Evolutionary conservation across 495 filamentous ascomycete genomes (phyloP), one percentile per base, ranked within the genome.

Genomic region (Filosporella fistucella): DNA sequence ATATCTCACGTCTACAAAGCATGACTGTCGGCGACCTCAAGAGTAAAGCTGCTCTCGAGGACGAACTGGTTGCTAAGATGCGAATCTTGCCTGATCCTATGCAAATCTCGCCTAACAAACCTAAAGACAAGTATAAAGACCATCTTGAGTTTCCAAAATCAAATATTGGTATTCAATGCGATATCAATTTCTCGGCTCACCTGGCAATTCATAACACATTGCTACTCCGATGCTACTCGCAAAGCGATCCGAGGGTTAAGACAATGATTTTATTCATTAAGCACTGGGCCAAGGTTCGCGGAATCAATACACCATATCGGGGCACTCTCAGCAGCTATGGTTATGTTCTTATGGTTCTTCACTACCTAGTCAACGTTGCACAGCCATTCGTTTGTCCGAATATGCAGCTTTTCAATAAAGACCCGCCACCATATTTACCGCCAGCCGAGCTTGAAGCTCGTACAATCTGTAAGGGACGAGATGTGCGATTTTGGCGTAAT

Each of bases 301-400:
- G 76, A 46, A 91, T 94, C 64, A 93, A 93, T 64, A 77, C 73
- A 43, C 77, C 85, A n/a, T 93, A 89, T 59, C 77, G 78, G 32
- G 88, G 88, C 41, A 91, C 86, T 0, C 71, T 94, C 26, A 87
- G 83, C 56, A 88, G 84, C 44, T 94, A 94, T 60, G 88, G 88
- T 37, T 94, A 89, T 63, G 86, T 89, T n/a, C 69, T 94, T 6
- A 91, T 94, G 86, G 82, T 88, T n/a, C 67, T 94, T n/a, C 88
- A 94, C 60, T 93, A 89, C 54, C 80, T 94, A 24, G 72, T 88
- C 51, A 91, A 94, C 55, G 59, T 93, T 43, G 85, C 77, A 12
- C 64, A 76, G 26, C 88, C 89, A 3, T 85, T 87, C 29, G 81
- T 94, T n/a, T 74, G 82, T 34, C 85, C 82, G 0, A 94, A 94